These are phyloP conservation scores for Ophiocordyceps camponoti-rufipedis DNA, from an alignment of 2,329 filamentous ascomycete species.

Conservation along the genomic window DNA sequence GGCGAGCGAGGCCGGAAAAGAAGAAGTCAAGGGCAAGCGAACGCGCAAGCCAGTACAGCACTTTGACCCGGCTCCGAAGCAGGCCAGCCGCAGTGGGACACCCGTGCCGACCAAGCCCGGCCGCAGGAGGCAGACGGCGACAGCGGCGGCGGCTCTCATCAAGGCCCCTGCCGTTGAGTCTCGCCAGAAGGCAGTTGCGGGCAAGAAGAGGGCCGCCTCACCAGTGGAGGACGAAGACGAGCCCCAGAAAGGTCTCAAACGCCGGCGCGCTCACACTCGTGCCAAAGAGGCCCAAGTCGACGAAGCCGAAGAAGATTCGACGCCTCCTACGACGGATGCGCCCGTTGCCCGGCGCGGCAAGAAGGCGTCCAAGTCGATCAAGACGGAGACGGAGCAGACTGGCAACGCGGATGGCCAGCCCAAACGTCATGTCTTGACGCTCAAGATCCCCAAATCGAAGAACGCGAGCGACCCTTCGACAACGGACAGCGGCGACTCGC, in stretches of 20 bases:
- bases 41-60: conserved; percentile 31
- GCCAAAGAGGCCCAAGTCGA: conserved; percentile 1
- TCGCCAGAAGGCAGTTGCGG: conserved; percentile 10
- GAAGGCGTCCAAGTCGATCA: neutral
- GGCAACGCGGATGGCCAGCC: conserved; percentile 2
- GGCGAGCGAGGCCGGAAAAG: conserved; percentile 30
- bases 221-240: conserved; percentile 13
- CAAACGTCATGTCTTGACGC: conserved; percentile 15
- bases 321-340: neutral
- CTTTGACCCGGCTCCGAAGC: conserved; percentile 31
- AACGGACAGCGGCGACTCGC: conserved; percentile 24
- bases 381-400: neutral
- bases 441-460: conserved; percentile 22
- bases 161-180: conserved; percentile 9
- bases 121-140: conserved; percentile 14
- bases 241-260: conserved; percentile 6
- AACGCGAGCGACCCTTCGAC: conserved; percentile 19
- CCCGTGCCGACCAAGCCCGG: conserved; percentile 17
- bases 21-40: conserved; percentile 32
- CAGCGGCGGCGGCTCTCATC: conserved; percentile 3
- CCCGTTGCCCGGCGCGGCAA: neutral
- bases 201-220: conserved; percentile 7
- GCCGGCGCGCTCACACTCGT: conserved; percentile 6
- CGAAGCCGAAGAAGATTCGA: conserved; percentile 1
- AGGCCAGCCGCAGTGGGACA: conserved; percentile 32